Percentiles rank a stretch among this genome's conserved stretches.
These are phyloP conservation scores for Cymbomonas tetramitiformis DNA, from an alignment of 139 green algal species.

Conservation along the genomic window DNA sequence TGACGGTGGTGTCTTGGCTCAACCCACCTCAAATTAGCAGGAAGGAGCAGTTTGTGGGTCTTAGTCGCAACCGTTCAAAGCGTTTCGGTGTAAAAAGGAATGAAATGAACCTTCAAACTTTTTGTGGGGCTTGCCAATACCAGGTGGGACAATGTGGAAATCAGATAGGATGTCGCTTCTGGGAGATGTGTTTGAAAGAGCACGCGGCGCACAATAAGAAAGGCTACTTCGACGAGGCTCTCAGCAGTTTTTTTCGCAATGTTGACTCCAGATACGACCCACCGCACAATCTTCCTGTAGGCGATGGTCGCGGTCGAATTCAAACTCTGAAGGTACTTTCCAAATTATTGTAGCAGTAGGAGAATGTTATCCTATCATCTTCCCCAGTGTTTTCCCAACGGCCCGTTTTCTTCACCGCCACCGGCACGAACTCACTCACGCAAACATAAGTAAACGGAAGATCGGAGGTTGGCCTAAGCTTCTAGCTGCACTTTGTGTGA, in stretches of 20 bases:
- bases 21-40: too few relatives aligned
- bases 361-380: too few relatives aligned
- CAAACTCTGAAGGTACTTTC: conserved; percentile 46
- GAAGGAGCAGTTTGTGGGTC: too few relatives aligned
- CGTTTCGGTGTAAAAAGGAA: not conserved
- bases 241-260: conserved; percentile 71
- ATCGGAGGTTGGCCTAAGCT: too few relatives aligned
- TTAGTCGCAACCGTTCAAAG: not conserved
- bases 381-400: too few relatives aligned
- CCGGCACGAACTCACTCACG: too few relatives aligned
- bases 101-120: not conserved
- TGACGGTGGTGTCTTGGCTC: too few relatives aligned
- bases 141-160: conserved; percentile 27
- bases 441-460: too few relatives aligned
- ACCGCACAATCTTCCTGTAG: conserved; percentile 40
- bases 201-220: conserved; percentile 51
- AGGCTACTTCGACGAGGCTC: conserved; percentile 49
- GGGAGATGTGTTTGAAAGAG: conserved; percentile 37
- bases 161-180: conserved; percentile 29
- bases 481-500: too few relatives aligned
- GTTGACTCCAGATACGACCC: conserved; percentile 47
- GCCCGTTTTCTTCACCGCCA: too few relatives aligned
- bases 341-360: too few relatives aligned
- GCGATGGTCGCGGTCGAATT: conserved; percentile 34
- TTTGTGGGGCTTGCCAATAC: not conserved